A percentile compares a stretch with the other conserved stretches of the same genome.
These are phyloP conservation scores for Endoconidiophora polonica DNA, from an alignment of 2,329 filamentous ascomycete species.

Conservation along the genomic window DNA sequence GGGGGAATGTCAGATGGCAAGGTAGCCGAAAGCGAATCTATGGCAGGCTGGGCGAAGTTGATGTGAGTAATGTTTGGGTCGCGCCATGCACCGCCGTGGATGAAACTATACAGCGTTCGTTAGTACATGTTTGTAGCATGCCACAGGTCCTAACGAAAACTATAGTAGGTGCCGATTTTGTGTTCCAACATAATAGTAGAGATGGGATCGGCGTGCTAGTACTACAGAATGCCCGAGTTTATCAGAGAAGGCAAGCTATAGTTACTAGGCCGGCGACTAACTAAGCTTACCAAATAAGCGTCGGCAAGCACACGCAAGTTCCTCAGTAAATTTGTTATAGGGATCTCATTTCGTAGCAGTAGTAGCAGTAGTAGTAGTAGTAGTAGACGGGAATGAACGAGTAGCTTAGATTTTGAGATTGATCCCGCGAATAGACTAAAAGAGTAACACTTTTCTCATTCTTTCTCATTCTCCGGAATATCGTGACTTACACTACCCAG, in stretches of 20 bases:
- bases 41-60: slow-evolving; percentile 10
- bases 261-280: neutral
- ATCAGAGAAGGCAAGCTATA: neutral
- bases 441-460: too few relatives aligned
- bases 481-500: slow-evolving; percentile 1
- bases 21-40: slow-evolving; percentile 2
- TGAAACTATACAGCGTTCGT: slow-evolving; percentile 9
- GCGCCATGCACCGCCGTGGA: slow-evolving; percentile 18
- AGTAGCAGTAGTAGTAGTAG: too few relatives aligned
- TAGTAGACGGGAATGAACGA: too few relatives aligned
- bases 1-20: neutral
- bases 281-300: neutral
- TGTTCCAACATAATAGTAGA: neutral
- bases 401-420: too few relatives aligned
- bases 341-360: too few relatives aligned
- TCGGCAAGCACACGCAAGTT: neutral
- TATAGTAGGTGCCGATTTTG: neutral
- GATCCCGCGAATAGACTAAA: too few relatives aligned
- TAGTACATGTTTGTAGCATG: too few relatives aligned
- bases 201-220: too few relatives aligned
- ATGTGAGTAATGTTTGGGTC: slow-evolving; percentile 15
- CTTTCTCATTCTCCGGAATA: neutral
- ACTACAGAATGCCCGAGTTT: too few relatives aligned
- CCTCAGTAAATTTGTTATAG: too few relatives aligned
- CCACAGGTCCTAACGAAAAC: neutral